phyloP scores from a whole-genome alignment of 2,329 filamentous ascomycete genomes.

The Huntiella abstrusa region DNA sequence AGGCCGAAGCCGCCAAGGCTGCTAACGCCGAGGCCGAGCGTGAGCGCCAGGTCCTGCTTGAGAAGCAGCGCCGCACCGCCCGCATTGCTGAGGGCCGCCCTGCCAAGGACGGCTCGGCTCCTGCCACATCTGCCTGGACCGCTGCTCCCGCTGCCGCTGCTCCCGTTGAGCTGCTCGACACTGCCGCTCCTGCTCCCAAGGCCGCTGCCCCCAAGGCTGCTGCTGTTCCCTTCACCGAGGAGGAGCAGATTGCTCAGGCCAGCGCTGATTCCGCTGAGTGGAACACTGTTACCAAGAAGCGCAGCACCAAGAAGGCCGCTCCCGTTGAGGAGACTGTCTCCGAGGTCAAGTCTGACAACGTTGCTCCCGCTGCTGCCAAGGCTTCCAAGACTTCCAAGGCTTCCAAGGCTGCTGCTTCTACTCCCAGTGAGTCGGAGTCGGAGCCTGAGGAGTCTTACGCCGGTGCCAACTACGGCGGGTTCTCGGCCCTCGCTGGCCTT shows the following conservation, averaged over 20 bases:
- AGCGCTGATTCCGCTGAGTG: slow-evolving; percentile 34
- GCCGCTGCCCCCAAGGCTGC: slow-evolving; percentile 18
- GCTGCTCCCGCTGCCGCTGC: slow-evolving; percentile 18
- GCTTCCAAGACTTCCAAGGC: slow-evolving; percentile 14
- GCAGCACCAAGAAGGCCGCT: slow-evolving; percentile 19
- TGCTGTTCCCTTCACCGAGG: slow-evolving; percentile 31
- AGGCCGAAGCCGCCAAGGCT: slow-evolving; percentile 62
- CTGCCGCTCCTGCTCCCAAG: slow-evolving; percentile 21
- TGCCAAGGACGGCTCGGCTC: slow-evolving; percentile 57
- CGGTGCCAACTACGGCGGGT: slow-evolving; percentile 18
- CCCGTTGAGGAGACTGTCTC: slow-evolving; percentile 11
- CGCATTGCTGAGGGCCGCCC: slow-evolving; percentile 66
- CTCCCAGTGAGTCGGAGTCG: slow-evolving; percentile 28
- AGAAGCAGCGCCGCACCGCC: slow-evolving; percentile 68
- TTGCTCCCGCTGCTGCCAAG: slow-evolving; percentile 13
- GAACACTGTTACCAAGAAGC: slow-evolving; percentile 35
- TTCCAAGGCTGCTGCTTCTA: slow-evolving; percentile 14
- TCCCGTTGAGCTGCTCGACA: slow-evolving; percentile 36
- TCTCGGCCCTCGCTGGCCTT: not conserved
- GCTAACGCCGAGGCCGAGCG: slow-evolving; percentile 61
- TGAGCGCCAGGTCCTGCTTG: slow-evolving; percentile 54
- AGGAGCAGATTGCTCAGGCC: slow-evolving; percentile 41
- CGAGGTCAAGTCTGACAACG: slow-evolving; percentile 9
- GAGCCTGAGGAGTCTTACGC: slow-evolving; percentile 26
- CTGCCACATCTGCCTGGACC: slow-evolving; percentile 25